Conservation (phyloP, 2,329 filamentous ascomycete genomes). For the Pseudocercospora crystallina region DNA sequence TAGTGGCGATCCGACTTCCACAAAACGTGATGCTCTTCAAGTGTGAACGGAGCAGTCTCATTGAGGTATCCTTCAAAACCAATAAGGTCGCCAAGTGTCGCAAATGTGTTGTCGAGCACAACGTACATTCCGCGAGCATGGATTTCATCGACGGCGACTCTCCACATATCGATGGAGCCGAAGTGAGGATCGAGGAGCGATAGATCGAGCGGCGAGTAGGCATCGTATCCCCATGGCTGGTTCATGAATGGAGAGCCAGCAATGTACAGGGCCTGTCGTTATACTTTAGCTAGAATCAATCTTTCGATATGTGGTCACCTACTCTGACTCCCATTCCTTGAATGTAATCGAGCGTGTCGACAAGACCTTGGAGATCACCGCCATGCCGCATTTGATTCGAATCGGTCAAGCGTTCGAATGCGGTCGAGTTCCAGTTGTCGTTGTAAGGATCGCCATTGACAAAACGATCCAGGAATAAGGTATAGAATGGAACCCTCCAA, state of each 20-base stretch:
- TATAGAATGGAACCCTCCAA: conserved; percentile 65
- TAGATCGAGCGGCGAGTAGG: conserved; percentile 56
- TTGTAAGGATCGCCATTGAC: conserved; percentile 65
- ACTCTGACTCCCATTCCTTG: conserved; percentile 59
- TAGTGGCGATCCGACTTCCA: conserved; percentile 59
- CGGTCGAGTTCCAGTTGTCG: conserved; percentile 60
- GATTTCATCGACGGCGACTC: conserved; percentile 57
- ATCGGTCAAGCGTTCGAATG: conserved; percentile 60
- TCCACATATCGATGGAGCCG: conserved; percentile 59
- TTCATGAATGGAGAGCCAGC: conserved; percentile 64
- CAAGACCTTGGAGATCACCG: conserved; percentile 58
- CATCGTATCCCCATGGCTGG: conserved; percentile 61
- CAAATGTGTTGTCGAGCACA: conserved; percentile 62
- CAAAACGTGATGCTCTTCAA: conserved; percentile 55
- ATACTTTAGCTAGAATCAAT: neutral
- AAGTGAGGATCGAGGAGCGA: conserved; percentile 64
- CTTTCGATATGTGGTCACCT: neutral
- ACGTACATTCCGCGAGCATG: conserved; percentile 63
- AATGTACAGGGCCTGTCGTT: conserved; percentile 57
- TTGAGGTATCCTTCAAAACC: conserved; percentile 62
- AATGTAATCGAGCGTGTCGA: conserved; percentile 63
- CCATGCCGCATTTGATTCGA: conserved; percentile 62
- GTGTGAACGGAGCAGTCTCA: conserved; percentile 54
- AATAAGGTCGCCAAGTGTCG: conserved; percentile 62
- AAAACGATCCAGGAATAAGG: conserved; percentile 62